These are phyloP conservation scores for Bodo saltans DNA, from an alignment of 78 protist genomes.

Conservation along the genomic window DNA sequence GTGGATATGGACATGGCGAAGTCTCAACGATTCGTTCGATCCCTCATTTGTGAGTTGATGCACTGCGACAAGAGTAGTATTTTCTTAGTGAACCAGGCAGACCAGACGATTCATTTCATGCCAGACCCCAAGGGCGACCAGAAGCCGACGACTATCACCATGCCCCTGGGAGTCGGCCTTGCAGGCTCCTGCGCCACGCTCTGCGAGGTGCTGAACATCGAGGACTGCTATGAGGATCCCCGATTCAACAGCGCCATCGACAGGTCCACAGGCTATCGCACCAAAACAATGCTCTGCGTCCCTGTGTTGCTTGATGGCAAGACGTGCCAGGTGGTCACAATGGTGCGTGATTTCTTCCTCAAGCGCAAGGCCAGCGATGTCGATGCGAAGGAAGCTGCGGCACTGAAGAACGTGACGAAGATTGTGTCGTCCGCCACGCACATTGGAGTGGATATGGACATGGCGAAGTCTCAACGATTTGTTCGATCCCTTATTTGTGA, in stretches of 20 bases:
- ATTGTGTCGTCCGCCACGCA: neutral
- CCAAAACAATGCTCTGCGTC: conserved; percentile 17
- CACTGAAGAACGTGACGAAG: neutral
- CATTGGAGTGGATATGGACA: neutral
- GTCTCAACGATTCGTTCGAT: neutral
- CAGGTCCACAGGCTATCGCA: conserved; percentile 37
- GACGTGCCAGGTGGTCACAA: neutral
- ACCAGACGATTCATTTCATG: neutral
- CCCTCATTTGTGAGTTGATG: neutral
- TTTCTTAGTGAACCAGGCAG: neutral
- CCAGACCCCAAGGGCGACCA: too few species aligned
- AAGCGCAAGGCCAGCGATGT: neutral
- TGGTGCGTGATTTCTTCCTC: conserved; percentile 9
- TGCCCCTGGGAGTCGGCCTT: neutral
- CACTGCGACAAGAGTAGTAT: conserved; percentile 8
- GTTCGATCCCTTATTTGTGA: neutral
- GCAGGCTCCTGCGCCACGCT: conserved; percentile 23
- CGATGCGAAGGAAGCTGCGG: neutral
- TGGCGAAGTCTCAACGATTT: neutral
- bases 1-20: neutral
- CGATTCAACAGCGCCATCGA: conserved; percentile 39
- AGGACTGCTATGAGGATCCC: conserved; percentile 34
- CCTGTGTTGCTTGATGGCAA: neutral
- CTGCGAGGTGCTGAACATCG: neutral
- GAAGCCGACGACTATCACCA: neutral